These are phyloP conservation scores for Pulveroboletus sp. DNA, from an alignment of 768 basidiomycete genomes.

Conservation along the genomic window DNA sequence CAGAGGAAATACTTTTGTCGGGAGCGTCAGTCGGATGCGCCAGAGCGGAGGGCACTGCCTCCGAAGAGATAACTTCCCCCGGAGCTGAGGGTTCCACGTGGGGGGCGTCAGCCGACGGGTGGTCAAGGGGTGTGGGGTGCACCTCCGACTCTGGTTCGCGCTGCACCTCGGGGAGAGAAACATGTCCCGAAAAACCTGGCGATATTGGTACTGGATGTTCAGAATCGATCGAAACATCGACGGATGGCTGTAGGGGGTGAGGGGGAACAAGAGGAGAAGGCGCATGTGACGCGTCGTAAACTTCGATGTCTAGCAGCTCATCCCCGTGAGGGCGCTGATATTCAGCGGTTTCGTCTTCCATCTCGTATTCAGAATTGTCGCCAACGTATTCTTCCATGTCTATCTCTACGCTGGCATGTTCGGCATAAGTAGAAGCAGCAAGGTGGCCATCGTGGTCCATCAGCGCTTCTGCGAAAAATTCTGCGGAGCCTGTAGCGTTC, in stretches of 20 bases:
- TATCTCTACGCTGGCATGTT: conserved; percentile 49
- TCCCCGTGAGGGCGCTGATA: conserved; percentile 18
- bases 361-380: conserved; percentile 47
- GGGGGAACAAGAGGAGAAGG: conserved; percentile 25
- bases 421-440: conserved; percentile 22
- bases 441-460: conserved; percentile 56
- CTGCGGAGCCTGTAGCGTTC: conserved; percentile 41
- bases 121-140: conserved; percentile 13
- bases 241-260: conserved; percentile 12
- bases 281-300: conserved; percentile 35
- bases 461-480: conserved; percentile 46
- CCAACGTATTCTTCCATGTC: conserved; percentile 58
- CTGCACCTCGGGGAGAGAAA: conserved; percentile 1
- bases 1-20: conserved; percentile 2
- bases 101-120: conserved; percentile 10
- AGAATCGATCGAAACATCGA: conserved; percentile 16
- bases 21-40: conserved; percentile 7
- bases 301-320: conserved; percentile 38
- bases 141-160: conserved; percentile 10
- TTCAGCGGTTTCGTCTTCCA: conserved; percentile 32
- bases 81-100: conserved; percentile 14
- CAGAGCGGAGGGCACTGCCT: not conserved
- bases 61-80: conserved; percentile 7
- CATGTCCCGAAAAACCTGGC: conserved; percentile 3
- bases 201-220: conserved; percentile 5